These are phyloP conservation scores for Phytophthora vignae DNA, from an alignment of 352 stramenopile genomes.

Conservation along the genomic window DNA sequence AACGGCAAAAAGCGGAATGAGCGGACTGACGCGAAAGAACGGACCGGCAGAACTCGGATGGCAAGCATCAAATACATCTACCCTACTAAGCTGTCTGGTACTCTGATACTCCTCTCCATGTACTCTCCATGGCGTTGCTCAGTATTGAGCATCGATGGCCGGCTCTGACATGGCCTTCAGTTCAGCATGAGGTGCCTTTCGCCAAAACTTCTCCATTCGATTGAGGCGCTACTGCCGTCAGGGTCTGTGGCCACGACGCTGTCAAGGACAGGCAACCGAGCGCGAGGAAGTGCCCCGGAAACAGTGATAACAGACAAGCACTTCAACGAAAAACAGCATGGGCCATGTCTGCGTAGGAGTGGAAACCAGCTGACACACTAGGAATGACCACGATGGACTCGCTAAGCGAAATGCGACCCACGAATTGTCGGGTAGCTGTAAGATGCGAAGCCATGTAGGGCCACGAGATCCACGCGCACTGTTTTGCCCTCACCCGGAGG, in stretches of 20 bases:
- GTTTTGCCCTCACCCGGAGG: constrained; percentile 7
- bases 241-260: constrained; percentile 19
- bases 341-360: neutral
- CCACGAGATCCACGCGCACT: constrained; percentile 11
- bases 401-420: neutral
- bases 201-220: constrained; percentile 10
- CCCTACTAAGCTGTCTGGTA: too few species aligned
- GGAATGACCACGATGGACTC: constrained; percentile 7
- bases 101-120: neutral
- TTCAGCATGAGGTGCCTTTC: constrained; percentile 19
- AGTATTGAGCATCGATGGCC: constrained; percentile 4
- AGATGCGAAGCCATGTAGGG: neutral
- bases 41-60: neutral
- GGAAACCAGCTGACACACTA: neutral
- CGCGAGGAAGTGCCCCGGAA: constrained; percentile 11
- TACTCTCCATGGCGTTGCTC: neutral
- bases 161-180: constrained; percentile 15
- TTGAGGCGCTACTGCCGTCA: constrained; percentile 10
- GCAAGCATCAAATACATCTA: too few species aligned
- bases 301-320: constrained; percentile 5
- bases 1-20: constrained; percentile 33
- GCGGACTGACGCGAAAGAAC: constrained; percentile 24
- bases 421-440: neutral
- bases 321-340: constrained; percentile 1
- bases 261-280: constrained; percentile 11